Evolutionary conservation across 768 basidiomycete genomes (phyloP).

Genomic region (Psilocybe cyanescens): DNA sequence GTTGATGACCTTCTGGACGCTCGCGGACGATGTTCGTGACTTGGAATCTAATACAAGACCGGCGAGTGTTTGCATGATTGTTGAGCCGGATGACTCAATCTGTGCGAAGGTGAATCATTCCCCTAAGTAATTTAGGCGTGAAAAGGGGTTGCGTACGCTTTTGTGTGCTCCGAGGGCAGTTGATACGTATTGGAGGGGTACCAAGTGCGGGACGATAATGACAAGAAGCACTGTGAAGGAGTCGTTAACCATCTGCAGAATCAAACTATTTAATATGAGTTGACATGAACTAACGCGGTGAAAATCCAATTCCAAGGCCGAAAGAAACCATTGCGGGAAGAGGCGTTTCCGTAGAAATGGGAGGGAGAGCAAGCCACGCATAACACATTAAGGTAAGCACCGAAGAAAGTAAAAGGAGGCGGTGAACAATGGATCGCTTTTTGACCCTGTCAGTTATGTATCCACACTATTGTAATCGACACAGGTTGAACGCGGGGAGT

Average conservation of each 20-base stretch:
- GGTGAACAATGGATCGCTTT: conserved; percentile 14
- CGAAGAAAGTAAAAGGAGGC: conserved; percentile 15
- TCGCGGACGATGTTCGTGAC: conserved; percentile 1
- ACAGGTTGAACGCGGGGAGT: too few species aligned
- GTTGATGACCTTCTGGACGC: conserved; percentile 17
- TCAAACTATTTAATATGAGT: background rate
- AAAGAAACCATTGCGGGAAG: conserved; percentile 15
- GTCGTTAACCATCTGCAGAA: background rate
- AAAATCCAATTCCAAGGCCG: conserved; percentile 15
- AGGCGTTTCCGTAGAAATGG: conserved; percentile 4
- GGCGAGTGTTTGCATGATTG: conserved; percentile 13
- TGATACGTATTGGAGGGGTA: conserved; percentile 14
- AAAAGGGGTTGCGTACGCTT: conserved; percentile 6
- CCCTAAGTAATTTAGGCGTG: background rate
- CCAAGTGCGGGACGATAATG: conserved; percentile 17
- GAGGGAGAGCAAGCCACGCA: conserved; percentile 14
- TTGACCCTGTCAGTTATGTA: conserved; percentile 13
- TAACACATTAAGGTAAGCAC: conserved; percentile 14
- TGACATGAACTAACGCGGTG: conserved; percentile 1
- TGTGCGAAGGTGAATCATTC: background rate
- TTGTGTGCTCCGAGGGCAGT: conserved; percentile 17
- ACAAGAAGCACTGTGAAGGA: conserved; percentile 4
- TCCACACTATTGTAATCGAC: background rate
- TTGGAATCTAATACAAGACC: conserved; percentile 11
- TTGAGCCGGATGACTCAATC: conserved; percentile 16